A percentile compares a stretch with the other conserved stretches of the same genome.
phyloP scores from a whole-genome alignment of 1,284 basidiomycete species.

The Lentinus polychrous region DNA sequence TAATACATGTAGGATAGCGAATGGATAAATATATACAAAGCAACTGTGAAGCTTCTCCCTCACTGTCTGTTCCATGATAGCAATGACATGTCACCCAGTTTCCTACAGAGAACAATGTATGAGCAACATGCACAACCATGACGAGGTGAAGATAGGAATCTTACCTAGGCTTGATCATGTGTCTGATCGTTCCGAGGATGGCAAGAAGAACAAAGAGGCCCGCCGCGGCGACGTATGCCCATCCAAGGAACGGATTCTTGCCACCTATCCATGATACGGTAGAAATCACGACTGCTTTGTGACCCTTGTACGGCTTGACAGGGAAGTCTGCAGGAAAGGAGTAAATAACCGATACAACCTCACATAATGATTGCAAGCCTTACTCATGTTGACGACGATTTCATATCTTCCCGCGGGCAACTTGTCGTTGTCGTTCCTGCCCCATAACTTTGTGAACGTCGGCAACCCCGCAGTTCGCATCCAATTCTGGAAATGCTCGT shows the following conservation, averaged over 20 bases:
- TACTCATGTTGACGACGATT: slow-evolving; percentile 79
- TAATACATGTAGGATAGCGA: background rate
- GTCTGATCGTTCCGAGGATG: slow-evolving; percentile 82
- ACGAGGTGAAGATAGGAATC: slow-evolving; percentile 28
- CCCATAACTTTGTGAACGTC: slow-evolving; percentile 94
- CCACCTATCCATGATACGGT: slow-evolving; percentile 98
- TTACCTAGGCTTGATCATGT: slow-evolving; percentile 88
- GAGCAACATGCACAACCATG: slow-evolving; percentile 2
- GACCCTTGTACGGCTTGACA: slow-evolving; percentile 86
- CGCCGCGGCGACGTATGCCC: slow-evolving; percentile 91
- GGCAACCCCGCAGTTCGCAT: slow-evolving; percentile 98
- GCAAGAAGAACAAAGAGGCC: slow-evolving; percentile 86
- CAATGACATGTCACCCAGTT: slow-evolving; percentile 77
- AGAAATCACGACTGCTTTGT: slow-evolving; percentile 94
- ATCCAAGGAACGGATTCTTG: slow-evolving; percentile 95
- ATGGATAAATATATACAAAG: slow-evolving; percentile 1
- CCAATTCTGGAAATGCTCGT: slow-evolving; percentile 99
- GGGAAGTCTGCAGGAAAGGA: slow-evolving; percentile 76
- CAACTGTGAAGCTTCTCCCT: background rate
- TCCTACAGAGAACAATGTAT: slow-evolving; percentile 32
- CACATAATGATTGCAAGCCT: background rate
- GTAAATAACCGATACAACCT: background rate
- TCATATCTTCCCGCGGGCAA: slow-evolving; percentile 76
- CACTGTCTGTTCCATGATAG: slow-evolving; percentile 75
- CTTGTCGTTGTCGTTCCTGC: slow-evolving; percentile 76